Evolutionary conservation across 2,329 filamentous ascomycete genomes (phyloP).

Genomic region (Bipolaris oryzae): DNA sequence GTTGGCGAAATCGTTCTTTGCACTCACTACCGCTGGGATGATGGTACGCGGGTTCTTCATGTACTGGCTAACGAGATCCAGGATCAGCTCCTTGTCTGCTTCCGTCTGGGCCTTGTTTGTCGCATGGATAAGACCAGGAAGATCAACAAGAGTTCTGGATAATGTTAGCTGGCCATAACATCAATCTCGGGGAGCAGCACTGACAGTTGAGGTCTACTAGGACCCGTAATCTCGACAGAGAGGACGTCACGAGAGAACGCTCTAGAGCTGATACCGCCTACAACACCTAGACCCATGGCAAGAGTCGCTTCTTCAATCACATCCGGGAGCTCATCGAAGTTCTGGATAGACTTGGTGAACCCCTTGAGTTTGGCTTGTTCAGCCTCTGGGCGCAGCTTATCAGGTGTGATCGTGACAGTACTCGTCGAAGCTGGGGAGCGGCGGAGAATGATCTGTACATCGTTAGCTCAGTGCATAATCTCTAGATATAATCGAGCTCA

Average conservation of each 20-base stretch:
- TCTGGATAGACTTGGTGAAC: slow-evolving; percentile 45
- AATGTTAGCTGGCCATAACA: slow-evolving; percentile 4
- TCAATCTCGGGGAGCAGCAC: slow-evolving; percentile 24
- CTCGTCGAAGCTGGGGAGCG: slow-evolving; percentile 31
- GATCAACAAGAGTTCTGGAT: slow-evolving; percentile 53
- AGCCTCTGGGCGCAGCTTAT: slow-evolving; percentile 30
- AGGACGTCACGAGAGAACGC: slow-evolving; percentile 53
- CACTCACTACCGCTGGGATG: slow-evolving; percentile 45
- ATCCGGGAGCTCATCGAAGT: slow-evolving; percentile 51
- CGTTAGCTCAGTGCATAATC: neutral
- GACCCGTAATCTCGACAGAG: slow-evolving; percentile 52
- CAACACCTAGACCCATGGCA: slow-evolving; percentile 54
- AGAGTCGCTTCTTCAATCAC: slow-evolving; percentile 61
- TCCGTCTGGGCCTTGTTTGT: slow-evolving; percentile 30
- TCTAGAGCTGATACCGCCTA: slow-evolving; percentile 21
- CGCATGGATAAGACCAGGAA: slow-evolving; percentile 55
- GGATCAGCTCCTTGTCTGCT: slow-evolving; percentile 32
- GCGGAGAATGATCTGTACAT: slow-evolving; percentile 39
- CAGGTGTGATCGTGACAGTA: slow-evolving; percentile 48
- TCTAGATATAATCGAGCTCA: neutral
- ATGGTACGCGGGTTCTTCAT: slow-evolving; percentile 39
- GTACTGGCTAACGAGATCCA: slow-evolving; percentile 31
- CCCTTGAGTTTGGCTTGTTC: slow-evolving; percentile 43
- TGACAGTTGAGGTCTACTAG: slow-evolving; percentile 40
- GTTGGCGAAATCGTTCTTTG: slow-evolving; percentile 58